Evolutionary conservation across 257 asterid species (phyloP).

Genomic region (Galeopsis tetrahit): DNA sequence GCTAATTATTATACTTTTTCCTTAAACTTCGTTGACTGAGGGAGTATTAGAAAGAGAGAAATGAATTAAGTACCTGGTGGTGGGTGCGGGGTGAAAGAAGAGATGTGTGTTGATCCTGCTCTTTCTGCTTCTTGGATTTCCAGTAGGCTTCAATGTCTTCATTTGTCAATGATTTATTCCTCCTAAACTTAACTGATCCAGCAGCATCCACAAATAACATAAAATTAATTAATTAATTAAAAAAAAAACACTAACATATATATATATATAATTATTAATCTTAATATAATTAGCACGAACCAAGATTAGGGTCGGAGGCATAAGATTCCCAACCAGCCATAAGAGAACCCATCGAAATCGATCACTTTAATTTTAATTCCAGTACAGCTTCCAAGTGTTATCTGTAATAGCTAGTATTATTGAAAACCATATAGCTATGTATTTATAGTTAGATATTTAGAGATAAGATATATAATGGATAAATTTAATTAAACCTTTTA

Average conservation of each 20-base stretch:
- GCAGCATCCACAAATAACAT: no score
- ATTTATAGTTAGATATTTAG: no score
- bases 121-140: conserved; percentile 66
- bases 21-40: no score
- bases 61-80: conserved; percentile 25
- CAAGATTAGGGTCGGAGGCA: conserved; percentile 53
- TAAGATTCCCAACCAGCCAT: conserved; percentile 92
- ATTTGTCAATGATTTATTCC: conserved; percentile 75
- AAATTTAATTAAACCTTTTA: no score
- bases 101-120: conserved; percentile 74
- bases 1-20: no score
- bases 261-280: background rate
- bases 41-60: background rate
- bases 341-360: conserved; percentile 77
- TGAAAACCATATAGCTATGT: no score
- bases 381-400: no score
- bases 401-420: no score
- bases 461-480: no score
- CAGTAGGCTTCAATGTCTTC: conserved; percentile 73
- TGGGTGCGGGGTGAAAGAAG: conserved; percentile 64
- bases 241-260: no score
- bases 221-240: background rate
- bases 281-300: conserved; percentile 40
- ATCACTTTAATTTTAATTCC: no score
- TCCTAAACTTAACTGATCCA: conserved; percentile 47